These are phyloP conservation scores for Pochonia chlamydosporia DNA, from an alignment of 2,329 filamentous ascomycete genomes.

Conservation along the genomic window DNA sequence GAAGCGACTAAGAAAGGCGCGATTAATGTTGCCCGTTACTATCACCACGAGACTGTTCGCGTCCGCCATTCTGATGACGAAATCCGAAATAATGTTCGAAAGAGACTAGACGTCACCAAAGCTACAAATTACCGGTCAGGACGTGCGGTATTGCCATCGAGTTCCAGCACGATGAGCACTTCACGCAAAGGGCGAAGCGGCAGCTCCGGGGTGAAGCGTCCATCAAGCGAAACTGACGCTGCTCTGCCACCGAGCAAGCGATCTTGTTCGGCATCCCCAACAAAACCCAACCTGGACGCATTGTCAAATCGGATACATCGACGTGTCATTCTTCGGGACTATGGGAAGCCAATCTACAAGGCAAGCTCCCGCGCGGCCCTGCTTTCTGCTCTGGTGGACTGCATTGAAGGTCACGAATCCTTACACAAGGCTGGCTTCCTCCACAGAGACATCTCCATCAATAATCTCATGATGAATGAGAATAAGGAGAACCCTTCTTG, in stretches of 20 bases:
- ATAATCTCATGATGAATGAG: constrained; percentile 42
- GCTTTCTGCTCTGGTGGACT: constrained; percentile 28
- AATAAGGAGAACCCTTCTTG: constrained; percentile 31
- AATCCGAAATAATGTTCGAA: constrained; percentile 26
- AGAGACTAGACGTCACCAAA: constrained; percentile 25
- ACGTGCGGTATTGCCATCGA: neutral
- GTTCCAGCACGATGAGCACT: no score
- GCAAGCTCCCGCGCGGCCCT: constrained; percentile 30
- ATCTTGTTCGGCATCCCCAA: constrained; percentile 21
- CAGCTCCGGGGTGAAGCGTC: constrained; percentile 16
- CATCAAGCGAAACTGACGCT: constrained; percentile 20
- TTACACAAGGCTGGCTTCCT: constrained; percentile 29
- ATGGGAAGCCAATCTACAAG: constrained; percentile 34
- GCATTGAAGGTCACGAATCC: constrained; percentile 32
- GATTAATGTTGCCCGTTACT: constrained; percentile 34
- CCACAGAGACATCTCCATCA: constrained; percentile 37
- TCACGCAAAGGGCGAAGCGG: neutral
- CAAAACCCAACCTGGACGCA: constrained; percentile 13
- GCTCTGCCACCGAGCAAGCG: constrained; percentile 23
- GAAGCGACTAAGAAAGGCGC: constrained; percentile 30
- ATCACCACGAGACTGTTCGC: constrained; percentile 34
- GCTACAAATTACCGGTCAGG: neutral
- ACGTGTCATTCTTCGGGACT: constrained; percentile 34
- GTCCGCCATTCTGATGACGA: constrained; percentile 27
- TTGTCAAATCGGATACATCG: constrained; percentile 31